Base-by-base conservation (phyloP, 345 rosid species). In the Laguncularia racemosa region DNA sequence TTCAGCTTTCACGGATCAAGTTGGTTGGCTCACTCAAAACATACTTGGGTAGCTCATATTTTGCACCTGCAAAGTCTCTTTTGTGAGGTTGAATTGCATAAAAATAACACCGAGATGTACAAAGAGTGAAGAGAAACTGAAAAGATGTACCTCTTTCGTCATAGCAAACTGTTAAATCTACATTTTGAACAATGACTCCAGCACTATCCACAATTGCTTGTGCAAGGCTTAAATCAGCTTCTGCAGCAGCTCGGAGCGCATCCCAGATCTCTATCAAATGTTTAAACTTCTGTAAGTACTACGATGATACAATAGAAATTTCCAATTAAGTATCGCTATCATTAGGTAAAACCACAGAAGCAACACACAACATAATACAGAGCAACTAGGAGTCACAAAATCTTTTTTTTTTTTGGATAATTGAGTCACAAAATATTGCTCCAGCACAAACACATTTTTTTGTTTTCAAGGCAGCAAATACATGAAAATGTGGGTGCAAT, bases 21-120 rank as follows among this genome's bases (percentile, higher is more conserved):
- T 93, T 93, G 69, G 90, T 80, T 13, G 96, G 99, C 71, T 89
- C 96, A 50, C 96, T 85, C 74, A 89, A 67, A 46, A 87, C 96
- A 67, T 89, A 87, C 80, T 83, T 93, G 23, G 99, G 99, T 15
- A 85, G 81, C 65, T 93, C 96, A 71, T 93, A 93, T 65, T 85
- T 93, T 52, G 95, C 91, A 73, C 95, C 99, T 93, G 86, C 69
- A 71, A 64, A 38, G 57, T 50, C 6, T 64, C 33, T 14, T 52
- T 52, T 15, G 23, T 3, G 13, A 54, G 59, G 43, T 9, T 21
- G 21, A 20, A 20, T 11, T 12, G 40, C 33, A 19, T 20, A 14
- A 20, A 52, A 52, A 52, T 17, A 52, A 52, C 16, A 8, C 14
- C 33, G 11, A 52, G 33, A 10, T 17, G 5, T 23, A 23, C 28